Base-by-base conservation (phyloP, 495 filamentous ascomycete species). In the Filosporella fistucella region DNA sequence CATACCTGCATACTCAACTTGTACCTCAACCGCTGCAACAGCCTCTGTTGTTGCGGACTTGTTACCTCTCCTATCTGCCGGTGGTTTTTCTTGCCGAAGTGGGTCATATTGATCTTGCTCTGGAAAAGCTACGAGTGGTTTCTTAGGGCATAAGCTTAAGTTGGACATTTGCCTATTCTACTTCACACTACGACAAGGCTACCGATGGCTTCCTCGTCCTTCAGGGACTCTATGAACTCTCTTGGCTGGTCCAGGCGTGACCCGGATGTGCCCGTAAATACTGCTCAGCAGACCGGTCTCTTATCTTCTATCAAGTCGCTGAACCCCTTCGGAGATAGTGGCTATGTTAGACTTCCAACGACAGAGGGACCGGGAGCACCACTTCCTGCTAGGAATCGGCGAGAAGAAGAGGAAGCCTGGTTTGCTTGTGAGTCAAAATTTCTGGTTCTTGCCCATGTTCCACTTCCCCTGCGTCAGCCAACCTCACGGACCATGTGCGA, bases 341-440 rank as follows among this genome's bases (percentile, higher is more conserved):
- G 93, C 57, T 94, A 95, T 82, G 82, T 96, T 51, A 81, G 88
- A 69, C 80, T 98, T 29, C 93, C 93, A 39, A 95, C 88, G 60
- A 85, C 66, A 38, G 89, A 96, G 64, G 76, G 69, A 42, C 78
- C 89, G 25, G 93, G 90, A 34, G 89, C 91, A 49, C 89, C 89
- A 29, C 70, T 96, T 21, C 91, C 91, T 30, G 91, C 91, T 45
- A 75, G 88, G 45, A 89, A 56, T 60, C 79, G 93, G 55, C 78
- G 91, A 47, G 89, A 96, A 54, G 93, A 97, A 68, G 93, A 98
- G 55, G 93, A 95, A 65, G 86, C 81, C 40, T 96, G 86, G 80
- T 90, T 98, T 78, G 87, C 86, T 50, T 73, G 93, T 98, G 81
- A 91, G 93, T 94, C 66, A 67, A 57, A 51, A 39, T 40, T 42